phyloP scores from a whole-genome alignment of 345 rosid genomes.

The Moricandia moricandioides region DNA sequence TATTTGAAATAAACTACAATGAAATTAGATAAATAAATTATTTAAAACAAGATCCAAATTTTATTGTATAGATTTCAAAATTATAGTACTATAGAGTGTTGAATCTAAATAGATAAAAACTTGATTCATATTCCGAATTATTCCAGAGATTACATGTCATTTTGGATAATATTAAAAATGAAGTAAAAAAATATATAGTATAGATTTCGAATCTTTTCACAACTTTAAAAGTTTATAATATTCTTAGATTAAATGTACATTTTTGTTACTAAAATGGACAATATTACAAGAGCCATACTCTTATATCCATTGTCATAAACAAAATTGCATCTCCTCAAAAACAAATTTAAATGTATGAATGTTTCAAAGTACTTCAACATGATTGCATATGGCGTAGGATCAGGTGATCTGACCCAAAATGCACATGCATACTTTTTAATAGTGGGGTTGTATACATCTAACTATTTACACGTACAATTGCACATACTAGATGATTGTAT shows the following conservation, averaged over 20 bases:
- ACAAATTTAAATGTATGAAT: neutral
- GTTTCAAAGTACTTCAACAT: neutral
- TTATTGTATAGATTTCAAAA: too few species aligned
- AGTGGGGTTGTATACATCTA: neutral
- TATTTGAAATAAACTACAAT: too few species aligned
- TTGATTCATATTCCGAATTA: neutral
- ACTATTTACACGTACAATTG: neutral
- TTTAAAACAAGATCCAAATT: too few species aligned
- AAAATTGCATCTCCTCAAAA: neutral
- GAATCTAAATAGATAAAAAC: neutral
- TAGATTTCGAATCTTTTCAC: neutral
- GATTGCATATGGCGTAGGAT: neutral
- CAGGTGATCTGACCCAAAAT: neutral
- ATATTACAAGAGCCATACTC: neutral
- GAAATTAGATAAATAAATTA: too few species aligned
- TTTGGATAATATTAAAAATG: neutral
- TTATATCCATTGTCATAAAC: neutral
- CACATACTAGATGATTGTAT: neutral
- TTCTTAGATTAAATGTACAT: neutral
- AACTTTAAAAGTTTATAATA: neutral
- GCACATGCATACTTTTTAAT: neutral
- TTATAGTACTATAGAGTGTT: neutral
- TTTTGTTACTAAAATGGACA: neutral
- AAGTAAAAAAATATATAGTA: neutral
- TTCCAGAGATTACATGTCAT: neutral